Base-by-base conservation (phyloP, 345 rosid genomes). In the Acer yangbiense region DNA sequence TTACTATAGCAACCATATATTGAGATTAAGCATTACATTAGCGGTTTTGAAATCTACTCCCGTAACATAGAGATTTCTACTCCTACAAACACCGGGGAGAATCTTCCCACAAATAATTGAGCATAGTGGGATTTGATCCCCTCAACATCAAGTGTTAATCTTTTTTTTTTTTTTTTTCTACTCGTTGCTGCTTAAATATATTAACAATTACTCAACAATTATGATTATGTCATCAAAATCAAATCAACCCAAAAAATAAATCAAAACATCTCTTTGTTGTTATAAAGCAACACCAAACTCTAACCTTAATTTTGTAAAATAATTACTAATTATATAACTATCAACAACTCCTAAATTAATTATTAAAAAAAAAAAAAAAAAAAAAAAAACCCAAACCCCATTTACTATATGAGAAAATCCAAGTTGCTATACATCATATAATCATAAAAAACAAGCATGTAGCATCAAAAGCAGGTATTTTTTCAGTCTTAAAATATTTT, bases 401-500 rank as follows among this genome's bases (percentile, higher is more conserved):
- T 50, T 52, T 52, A 21, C 43, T 9, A 13, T 3, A 43, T 35
- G 58, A 44, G 58, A 25, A 62, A 73, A 41, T 25, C 20, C 32
- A 62, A 44, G 23, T 62, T 61, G 57, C 16, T 25, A 61, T 57
- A 21, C 69, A 43, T 41, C 46, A 50, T 23, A 7, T 16, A 44
- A 46, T 61, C 58, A 63, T 17, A 1, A 39, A 63, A 18, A 74
- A 27, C 17, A 73, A 43, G 10, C 41, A 25, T 16, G 58, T 4
- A 44, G 43, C 41, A 62, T n/a, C 77, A 64, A 29, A 63, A 64
- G 77, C 62, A 64, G 77, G 77, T 64, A 50, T 55, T 18, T 64
- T 58, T 25, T 16, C 10, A 5, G 60, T 18, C 21, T 27, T 39
- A 46, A 18, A 48, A 17, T 50, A 65, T 17, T 10, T 11, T 16